Base-by-base conservation (phyloP, 305 asterid species). In the Fraxinus sp. region DNA sequence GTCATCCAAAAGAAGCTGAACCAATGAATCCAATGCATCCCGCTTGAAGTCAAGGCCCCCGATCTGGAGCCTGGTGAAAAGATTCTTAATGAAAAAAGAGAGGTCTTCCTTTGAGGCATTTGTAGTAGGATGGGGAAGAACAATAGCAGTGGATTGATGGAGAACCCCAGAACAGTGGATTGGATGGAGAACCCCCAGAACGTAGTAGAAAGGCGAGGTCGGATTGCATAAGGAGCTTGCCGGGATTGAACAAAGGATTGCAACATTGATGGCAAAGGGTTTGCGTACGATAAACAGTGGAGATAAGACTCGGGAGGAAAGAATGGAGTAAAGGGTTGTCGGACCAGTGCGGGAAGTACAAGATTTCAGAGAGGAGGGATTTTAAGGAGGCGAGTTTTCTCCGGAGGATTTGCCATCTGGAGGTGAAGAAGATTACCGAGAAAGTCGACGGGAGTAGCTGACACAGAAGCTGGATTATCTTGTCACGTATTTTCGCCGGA, bases 131-230 rank as follows among this genome's bases (percentile, higher is more conserved):
- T 90, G 97, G 2, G 97, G 91, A 74, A 91, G 95, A 37, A 95
- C 97, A 81, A 95, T 95, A 82, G 99, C 99, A 75, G 92, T 92
- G 41, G 98, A 91, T 78, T 95, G 97, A 37, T 88, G 93, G 35
- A 95, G 94, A 4, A 95, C 97, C 44, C 99, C 98, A 72, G 97
- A 95, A 28, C 94, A 94, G 88, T 22, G 94, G 91, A 55, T 93
- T 94, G 20, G n/a, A n/a, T n/a, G n/a, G n/a, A n/a, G n/a, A n/a
- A n/a, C n/a, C n/a, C n/a, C n/a, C n/a, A n/a, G n/a, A n/a, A n/a
- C n/a, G n/a, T n/a, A n/a, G n/a, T n/a, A n/a, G n/a, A n/a, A n/a
- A 95, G 91, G 87, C 99, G 10, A 95, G 97, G 90, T 95, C 98
- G 55, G 98, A 93, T 83, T 95, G 99, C 99, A 95, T 95, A 33